Evolutionary conservation across 345 rosid species (phyloP).

Genomic region (Geranium brycei): DNA sequence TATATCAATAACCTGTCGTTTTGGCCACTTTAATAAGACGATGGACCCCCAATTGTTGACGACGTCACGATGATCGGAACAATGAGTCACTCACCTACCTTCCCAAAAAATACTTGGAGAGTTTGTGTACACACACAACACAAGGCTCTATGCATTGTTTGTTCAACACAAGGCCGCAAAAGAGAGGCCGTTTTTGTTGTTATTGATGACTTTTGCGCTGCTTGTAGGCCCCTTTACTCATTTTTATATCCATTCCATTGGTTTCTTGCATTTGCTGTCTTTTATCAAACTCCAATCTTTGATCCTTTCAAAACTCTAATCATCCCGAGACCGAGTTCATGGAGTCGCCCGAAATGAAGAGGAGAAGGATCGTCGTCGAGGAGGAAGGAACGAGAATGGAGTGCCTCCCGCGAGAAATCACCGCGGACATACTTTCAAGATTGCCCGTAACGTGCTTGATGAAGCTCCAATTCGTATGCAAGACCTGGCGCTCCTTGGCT

Average conservation of each 20-base stretch:
- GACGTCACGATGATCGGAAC: background rate
- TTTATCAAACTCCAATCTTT: too few relatives aligned
- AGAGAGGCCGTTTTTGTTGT: background rate
- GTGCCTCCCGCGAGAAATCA: slow-evolving; percentile 43
- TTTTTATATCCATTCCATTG: too few relatives aligned
- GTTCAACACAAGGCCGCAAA: background rate
- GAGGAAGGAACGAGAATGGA: background rate
- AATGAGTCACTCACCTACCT: too few relatives aligned
- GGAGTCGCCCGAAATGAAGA: too few relatives aligned
- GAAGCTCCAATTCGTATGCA: slow-evolving; percentile 39
- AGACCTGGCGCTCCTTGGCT: slow-evolving; percentile 32
- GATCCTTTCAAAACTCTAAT: too few relatives aligned
- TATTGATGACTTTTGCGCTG: background rate
- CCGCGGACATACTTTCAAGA: slow-evolving; percentile 47
- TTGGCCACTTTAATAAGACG: background rate
- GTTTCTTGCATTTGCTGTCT: background rate
- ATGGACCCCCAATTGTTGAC: background rate
- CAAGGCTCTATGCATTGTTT: background rate
- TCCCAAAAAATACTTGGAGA: too few relatives aligned
- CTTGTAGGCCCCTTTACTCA: background rate
- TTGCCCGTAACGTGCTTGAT: slow-evolving; percentile 46
- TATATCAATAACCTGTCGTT: background rate
- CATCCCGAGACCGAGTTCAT: too few relatives aligned
- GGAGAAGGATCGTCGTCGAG: background rate
- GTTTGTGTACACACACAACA: background rate